Evolutionary conservation across 148 eudicot species (phyloP), one percentile per base, ranked within the genome.

Genomic region (Vaccinium macrocarpon): DNA sequence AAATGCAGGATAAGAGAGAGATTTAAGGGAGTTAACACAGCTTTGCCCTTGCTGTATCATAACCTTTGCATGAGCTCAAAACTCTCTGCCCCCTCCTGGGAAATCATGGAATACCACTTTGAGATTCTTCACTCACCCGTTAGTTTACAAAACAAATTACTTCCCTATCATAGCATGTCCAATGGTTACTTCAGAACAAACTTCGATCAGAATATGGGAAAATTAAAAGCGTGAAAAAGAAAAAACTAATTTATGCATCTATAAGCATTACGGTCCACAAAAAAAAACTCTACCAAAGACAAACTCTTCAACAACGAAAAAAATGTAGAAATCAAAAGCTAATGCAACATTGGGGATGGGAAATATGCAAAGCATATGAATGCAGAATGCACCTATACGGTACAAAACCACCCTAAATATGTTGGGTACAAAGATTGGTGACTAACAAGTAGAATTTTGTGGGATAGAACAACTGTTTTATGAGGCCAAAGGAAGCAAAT

Each of bases 101-200:
- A 94, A 94, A 53, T 92, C 96, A 74, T 94, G 88, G 86, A 94
- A 92, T 77, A 94, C 89, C 21, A 94, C 88, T 86, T 92, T 92
- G 9, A 90, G 85, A 76, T 74, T 87, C 48, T 82, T 64, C 25
- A 82, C 14, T n/a, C 82, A 21, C 79, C 79, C 18, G 62, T 83
- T 16, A 89, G 88, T 80, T 91, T 93, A 1, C 92, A 75, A 13
- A 92, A 82, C 85, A 93, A 80, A 66, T 88, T 90, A 62, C 82
- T 87, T 84, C 92, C 83, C 85, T 12, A 12, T 56, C 25, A 80
- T 75, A 52, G 72, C 8, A 18, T 53, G 32, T 83, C 4, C 79
- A 56, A 50, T 27, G 55, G 88, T 83, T 12, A 66, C 14, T 66
- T 66, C 72, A 25, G 72, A 25, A 27, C 35, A 66, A 66, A 25